Percentiles rank a stretch among this genome's conserved stretches.
phyloP scores from a whole-genome alignment of 2,329 filamentous ascomycete species.

The Cladosporium sp. region DNA sequence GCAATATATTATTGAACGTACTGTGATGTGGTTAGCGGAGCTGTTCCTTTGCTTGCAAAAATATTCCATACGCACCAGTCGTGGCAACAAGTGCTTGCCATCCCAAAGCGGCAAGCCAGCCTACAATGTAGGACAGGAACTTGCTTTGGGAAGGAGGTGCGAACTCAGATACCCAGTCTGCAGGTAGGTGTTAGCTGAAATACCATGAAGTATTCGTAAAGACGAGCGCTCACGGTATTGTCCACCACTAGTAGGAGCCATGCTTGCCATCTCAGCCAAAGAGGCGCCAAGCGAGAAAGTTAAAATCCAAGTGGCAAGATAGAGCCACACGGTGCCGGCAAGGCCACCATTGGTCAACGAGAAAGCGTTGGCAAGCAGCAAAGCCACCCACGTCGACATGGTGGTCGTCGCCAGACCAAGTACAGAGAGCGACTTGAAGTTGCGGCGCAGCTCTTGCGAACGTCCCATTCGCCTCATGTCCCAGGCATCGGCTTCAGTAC shows the following conservation, averaged over 20 bases:
- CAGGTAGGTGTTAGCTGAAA: too few species aligned
- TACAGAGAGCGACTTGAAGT: conserved; percentile 26
- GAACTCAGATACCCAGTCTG: conserved; percentile 30
- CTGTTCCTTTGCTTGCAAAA: too few species aligned
- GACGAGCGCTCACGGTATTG: conserved; percentile 18
- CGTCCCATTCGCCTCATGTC: conserved; percentile 31
- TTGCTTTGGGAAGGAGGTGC: conserved; percentile 27
- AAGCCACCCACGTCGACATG: conserved; percentile 28
- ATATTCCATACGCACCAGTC: neutral
- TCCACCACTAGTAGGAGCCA: conserved; percentile 31
- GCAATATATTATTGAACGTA: neutral
- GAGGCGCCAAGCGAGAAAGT: conserved; percentile 27
- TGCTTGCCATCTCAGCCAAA: conserved; percentile 32
- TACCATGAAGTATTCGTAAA: neutral
- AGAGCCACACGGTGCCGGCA: conserved; percentile 31
- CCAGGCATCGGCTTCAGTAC: conserved; percentile 8
- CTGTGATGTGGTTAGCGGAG: neutral
- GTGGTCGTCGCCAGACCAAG: conserved; percentile 30
- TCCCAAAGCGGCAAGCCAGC: conserved; percentile 34
- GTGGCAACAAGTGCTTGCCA: conserved; percentile 12
- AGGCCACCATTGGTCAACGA: conserved; percentile 30
- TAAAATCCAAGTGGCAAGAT: conserved; percentile 25
- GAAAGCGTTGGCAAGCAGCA: conserved; percentile 26
- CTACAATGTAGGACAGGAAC: conserved; percentile 20
- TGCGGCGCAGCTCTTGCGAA: conserved; percentile 25